phyloP scores from a whole-genome alignment of 2,329 filamentous ascomycete species.

The Diaporthe sp. region DNA sequence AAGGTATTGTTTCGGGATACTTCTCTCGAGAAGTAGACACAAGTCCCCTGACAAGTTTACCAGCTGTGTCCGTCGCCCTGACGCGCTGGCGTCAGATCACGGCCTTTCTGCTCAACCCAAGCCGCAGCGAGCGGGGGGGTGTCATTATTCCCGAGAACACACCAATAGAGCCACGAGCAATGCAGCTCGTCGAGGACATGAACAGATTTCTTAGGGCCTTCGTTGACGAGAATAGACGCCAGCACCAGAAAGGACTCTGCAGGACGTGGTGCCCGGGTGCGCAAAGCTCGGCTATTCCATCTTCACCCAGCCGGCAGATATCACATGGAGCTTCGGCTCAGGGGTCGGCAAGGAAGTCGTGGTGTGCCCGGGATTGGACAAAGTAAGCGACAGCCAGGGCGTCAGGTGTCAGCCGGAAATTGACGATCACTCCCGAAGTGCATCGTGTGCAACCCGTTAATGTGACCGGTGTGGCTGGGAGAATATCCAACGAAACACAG shows the following conservation, averaged over 20 bases:
- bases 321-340: constrained; percentile 5
- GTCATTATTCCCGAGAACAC: constrained; percentile 45
- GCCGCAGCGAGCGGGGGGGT: constrained; percentile 48
- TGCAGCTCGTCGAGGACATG: constrained; percentile 46
- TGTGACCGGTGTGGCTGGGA: background rate
- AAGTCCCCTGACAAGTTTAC: background rate
- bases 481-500: background rate
- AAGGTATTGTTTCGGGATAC: constrained; percentile 42
- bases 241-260: constrained; percentile 50
- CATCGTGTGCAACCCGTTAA: constrained; percentile 22
- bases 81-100: constrained; percentile 55
- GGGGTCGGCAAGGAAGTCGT: background rate
- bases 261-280: constrained; percentile 52
- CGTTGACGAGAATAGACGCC: constrained; percentile 40
- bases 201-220: constrained; percentile 49
- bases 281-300: constrained; percentile 53
- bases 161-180: constrained; percentile 44
- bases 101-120: constrained; percentile 53
- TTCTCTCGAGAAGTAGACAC: background rate
- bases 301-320: constrained; percentile 54
- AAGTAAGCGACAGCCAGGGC: constrained; percentile 30
- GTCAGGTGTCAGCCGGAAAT: constrained; percentile 22
- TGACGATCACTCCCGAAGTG: constrained; percentile 22
- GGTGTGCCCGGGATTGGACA: constrained; percentile 30
- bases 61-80: constrained; percentile 47